A percentile compares a stretch with the other conserved stretches of the same genome.
Conservation (phyloP, 768 basidiomycete species). For the Pisolithus tinctorius region DNA sequence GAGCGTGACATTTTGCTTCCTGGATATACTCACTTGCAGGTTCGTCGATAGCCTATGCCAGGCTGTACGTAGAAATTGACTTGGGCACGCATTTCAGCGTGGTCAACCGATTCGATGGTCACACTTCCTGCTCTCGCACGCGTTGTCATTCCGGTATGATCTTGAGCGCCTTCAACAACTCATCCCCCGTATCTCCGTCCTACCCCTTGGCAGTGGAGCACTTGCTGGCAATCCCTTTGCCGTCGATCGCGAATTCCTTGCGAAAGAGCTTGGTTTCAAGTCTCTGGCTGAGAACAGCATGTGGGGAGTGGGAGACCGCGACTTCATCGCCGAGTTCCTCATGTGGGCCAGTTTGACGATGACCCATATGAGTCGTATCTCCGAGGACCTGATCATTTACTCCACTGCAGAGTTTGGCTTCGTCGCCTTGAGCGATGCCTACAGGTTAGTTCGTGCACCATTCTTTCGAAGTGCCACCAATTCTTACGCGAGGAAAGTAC, state of each 20-base stretch:
- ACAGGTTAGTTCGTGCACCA: slow-evolving; percentile 55
- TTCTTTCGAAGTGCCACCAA: not conserved
- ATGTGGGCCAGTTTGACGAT: slow-evolving; percentile 93
- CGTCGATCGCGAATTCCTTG: slow-evolving; percentile 90
- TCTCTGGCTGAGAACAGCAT: slow-evolving; percentile 93
- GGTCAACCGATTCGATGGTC: slow-evolving; percentile 99
- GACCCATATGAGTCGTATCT: slow-evolving; percentile 90
- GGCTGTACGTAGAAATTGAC: not conserved
- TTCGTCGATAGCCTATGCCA: slow-evolving; percentile 23
- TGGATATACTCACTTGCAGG: slow-evolving; percentile 97
- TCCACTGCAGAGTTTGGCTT: slow-evolving; percentile 98
- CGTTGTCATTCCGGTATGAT: slow-evolving; percentile 88
- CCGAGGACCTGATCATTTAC: slow-evolving; percentile 95
- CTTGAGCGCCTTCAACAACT: slow-evolving; percentile 79
- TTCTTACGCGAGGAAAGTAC: slow-evolving; percentile 47
- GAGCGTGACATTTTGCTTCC: slow-evolving; percentile 89
- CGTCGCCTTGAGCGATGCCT: slow-evolving; percentile 92
- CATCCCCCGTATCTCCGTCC: slow-evolving; percentile 83
- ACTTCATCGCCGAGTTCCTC: slow-evolving; percentile 95
- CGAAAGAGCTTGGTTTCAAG: slow-evolving; percentile 81
- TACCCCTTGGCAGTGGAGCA: slow-evolving; percentile 91
- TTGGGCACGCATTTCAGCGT: slow-evolving; percentile 46
- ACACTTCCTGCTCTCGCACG: slow-evolving; percentile 91
- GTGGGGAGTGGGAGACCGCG: slow-evolving; percentile 94
- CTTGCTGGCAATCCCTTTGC: slow-evolving; percentile 95